These are phyloP conservation scores for Cicer judaicum DNA, from an alignment of 306 rosid species.

Conservation along the genomic window DNA sequence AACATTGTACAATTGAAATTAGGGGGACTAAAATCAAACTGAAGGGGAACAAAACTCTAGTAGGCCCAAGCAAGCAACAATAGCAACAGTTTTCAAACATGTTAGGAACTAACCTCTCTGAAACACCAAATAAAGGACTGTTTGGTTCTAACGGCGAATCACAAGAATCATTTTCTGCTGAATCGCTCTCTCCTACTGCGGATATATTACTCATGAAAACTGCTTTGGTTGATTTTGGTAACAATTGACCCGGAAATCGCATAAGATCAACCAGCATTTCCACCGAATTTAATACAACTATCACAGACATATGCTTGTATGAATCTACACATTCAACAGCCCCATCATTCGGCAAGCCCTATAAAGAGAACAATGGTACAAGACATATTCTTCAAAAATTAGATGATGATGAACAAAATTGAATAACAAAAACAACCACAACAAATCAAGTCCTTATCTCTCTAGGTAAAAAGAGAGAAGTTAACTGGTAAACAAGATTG, in stretches of 20 bases:
- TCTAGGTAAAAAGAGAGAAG: constrained; percentile 23
- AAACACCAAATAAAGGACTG: constrained; percentile 90
- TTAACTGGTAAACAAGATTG: constrained; percentile 34
- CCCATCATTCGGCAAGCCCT: constrained; percentile 95
- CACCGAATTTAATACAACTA: constrained; percentile 79
- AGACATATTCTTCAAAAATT: constrained; percentile 39
- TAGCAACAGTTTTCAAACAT: constrained; percentile 49
- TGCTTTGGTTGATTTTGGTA: constrained; percentile 83
- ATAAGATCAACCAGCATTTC: constrained; percentile 94
- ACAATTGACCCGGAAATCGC: constrained; percentile 94
- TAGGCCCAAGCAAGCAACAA: constrained; percentile 38
- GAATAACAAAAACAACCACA: constrained; percentile 26
- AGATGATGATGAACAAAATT: constrained; percentile 36
- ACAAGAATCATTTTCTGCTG: constrained; percentile 99
- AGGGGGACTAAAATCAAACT: constrained; percentile 23
- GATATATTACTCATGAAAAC: constrained; percentile 89
- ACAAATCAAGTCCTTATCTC: constrained; percentile 36
- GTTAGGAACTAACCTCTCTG: constrained; percentile 79
- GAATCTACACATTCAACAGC: constrained; percentile 76
- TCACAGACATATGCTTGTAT: constrained; percentile 87
- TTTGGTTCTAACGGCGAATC: constrained; percentile 99
- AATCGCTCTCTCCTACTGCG: constrained; percentile 98
- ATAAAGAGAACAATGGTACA: constrained; percentile 40
- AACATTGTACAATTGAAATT: constrained; percentile 23
- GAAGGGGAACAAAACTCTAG: constrained; percentile 28